Evolutionary conservation across 164 flowering plant genomes (phyloP), one percentile per base, ranked within the genome.

Genomic region (Kingdonia uniflora): DNA sequence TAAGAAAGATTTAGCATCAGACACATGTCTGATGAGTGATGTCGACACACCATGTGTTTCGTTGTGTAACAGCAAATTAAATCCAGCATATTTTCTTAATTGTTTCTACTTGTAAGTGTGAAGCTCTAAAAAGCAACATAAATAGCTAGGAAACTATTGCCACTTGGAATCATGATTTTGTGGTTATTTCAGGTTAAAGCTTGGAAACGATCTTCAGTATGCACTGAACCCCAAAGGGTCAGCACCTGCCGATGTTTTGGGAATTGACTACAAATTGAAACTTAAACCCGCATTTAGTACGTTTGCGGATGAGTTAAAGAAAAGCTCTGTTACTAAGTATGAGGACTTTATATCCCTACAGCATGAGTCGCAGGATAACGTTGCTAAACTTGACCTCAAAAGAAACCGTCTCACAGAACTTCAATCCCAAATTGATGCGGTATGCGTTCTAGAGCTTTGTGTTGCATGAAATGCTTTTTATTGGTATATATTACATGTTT

Each of bases 261-360:
- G 94, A 22, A 45, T 79, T 49, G 87, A 84, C 64, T 85, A 85
- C 67, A 94, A 89, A 63, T 57, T 74, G 46, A 74, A 61, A 42
- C 56, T 92, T 10, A 81, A 79, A 71, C 96, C 87, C 24, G 75
- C 66, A 51, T 83, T 89, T 23, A 63, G 65, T 49, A 62, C 81
- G 39, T 74, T 71, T 55, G 64, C 54, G 20, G 78, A 75, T 41
- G 74, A 73, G 19, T 57, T 72, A 13, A 74, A 79, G 68, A 74
- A 64, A 61, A 70, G 61, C 49, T 72, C 74, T 5, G 61, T 68
- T 64, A 73, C 24, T 58, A 79, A 73, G 58, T 52, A 68, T 60
- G 81, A 80, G 50, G 86, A 80, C 60, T 54, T 62, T 54, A 71
- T 79, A 46, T 58, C 75, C 42, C 85, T 86, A 65, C 87, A 78